Evolutionary conservation across 2,329 filamentous ascomycete species (phyloP).

Genomic region (Trichophyton rubrum): DNA sequence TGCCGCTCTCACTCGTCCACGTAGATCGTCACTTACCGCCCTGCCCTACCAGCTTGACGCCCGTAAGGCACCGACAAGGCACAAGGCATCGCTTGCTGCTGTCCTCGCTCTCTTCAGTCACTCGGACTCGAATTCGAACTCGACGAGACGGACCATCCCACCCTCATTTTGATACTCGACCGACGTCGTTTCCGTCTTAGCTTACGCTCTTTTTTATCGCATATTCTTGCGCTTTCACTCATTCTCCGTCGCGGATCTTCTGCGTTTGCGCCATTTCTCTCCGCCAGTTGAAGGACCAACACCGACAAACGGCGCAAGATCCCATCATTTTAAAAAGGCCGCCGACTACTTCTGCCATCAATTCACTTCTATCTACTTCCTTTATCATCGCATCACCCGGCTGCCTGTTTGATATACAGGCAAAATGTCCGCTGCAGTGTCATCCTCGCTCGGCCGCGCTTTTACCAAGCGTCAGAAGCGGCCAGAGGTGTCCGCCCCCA

Average conservation of each 20-base stretch:
- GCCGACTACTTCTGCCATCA: background rate
- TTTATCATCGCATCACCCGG: background rate
- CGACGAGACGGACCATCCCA: background rate
- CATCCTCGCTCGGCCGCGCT: constrained; percentile 29
- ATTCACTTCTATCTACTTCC: background rate
- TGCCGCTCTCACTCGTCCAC: constrained; percentile 25
- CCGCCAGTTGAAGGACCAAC: background rate
- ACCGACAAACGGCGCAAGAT: constrained; percentile 1
- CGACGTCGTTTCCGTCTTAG: no score
- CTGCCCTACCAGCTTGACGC: constrained; percentile 1
- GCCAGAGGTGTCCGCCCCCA: constrained; percentile 33
- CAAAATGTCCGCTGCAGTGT: constrained; percentile 23
- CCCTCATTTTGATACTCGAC: background rate
- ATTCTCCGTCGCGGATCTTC: background rate
- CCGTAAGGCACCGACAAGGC: constrained; percentile 1
- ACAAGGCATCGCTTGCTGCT: constrained; percentile 1
- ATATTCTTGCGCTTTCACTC: background rate
- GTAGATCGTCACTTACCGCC: constrained; percentile 1
- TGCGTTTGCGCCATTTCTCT: constrained; percentile 2
- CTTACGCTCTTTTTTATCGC: background rate
- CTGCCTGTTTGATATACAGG: background rate
- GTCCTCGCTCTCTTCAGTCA: background rate
- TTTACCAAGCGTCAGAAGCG: constrained; percentile 39
- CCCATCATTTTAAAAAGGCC: background rate
- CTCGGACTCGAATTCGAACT: background rate